These are phyloP conservation scores for Chlamydomonas incerta DNA, from an alignment of 139 green algal species.

Conservation along the genomic window DNA sequence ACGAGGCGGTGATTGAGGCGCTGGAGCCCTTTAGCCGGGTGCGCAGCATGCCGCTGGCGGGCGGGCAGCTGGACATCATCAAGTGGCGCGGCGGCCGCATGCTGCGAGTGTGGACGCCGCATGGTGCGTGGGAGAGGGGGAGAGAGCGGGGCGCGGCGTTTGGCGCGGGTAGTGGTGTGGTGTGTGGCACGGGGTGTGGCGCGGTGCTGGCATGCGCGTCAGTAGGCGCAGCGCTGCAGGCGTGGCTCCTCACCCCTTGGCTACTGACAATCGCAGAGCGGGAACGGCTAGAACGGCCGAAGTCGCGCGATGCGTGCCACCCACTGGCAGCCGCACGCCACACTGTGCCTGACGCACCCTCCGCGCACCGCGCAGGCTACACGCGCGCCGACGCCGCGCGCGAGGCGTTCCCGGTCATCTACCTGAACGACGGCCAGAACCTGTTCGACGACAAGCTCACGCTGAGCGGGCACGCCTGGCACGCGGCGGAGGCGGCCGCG, in stretches of 20 bases:
- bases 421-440: slow-evolving; percentile 73
- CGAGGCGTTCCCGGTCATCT: slow-evolving; percentile 53
- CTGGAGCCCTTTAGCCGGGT: not conserved
- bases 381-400: not conserved
- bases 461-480: slow-evolving; percentile 57
- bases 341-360: too few relatives aligned
- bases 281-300: too few relatives aligned
- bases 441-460: slow-evolving; percentile 57
- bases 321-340: too few relatives aligned
- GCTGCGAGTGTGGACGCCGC: slow-evolving; percentile 54
- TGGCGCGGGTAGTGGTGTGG: not conserved
- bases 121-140: slow-evolving; percentile 21
- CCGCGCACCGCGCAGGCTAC: slow-evolving; percentile 6
- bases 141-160: not conserved
- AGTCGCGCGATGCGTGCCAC: too few relatives aligned
- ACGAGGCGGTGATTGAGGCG: too few relatives aligned
- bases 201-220: too few relatives aligned
- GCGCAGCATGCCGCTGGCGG: slow-evolving; percentile 27
- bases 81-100: slow-evolving; percentile 25
- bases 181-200: too few relatives aligned
- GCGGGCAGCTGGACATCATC: slow-evolving; percentile 41
- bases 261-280: too few relatives aligned
- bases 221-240: too few relatives aligned
- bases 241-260: too few relatives aligned
- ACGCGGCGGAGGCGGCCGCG: slow-evolving; percentile 54